Conservation (phyloP, 768 basidiomycete genomes). For the Leccinum boreale region DNA sequence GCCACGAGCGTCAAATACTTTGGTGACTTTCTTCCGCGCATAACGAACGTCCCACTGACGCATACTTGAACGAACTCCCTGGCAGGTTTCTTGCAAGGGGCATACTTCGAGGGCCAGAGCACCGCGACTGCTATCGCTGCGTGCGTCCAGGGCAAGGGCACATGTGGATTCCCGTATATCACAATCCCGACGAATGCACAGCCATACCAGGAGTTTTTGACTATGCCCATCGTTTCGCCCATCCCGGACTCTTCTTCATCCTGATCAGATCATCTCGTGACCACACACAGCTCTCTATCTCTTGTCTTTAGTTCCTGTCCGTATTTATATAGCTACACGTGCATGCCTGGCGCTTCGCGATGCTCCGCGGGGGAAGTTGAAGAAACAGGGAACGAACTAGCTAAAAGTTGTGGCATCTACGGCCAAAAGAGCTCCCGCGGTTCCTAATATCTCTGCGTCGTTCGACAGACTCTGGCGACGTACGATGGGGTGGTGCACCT, state of each 20-base stretch:
- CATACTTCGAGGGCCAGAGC: slow-evolving; percentile 52
- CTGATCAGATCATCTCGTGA: not conserved
- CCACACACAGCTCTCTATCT: not conserved
- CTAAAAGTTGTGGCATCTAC: not conserved
- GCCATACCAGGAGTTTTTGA: slow-evolving; percentile 29
- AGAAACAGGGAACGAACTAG: not conserved
- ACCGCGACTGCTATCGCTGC: slow-evolving; percentile 38
- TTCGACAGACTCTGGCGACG: too few species aligned
- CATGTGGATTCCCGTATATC: slow-evolving; percentile 24
- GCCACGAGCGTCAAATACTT: slow-evolving; percentile 56
- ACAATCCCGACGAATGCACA: slow-evolving; percentile 30
- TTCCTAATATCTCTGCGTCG: too few species aligned
- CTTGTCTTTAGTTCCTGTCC: not conserved
- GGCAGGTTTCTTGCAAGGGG: slow-evolving; percentile 55
- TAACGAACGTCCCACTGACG: not conserved
- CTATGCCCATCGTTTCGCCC: not conserved
- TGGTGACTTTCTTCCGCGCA: slow-evolving; percentile 37
- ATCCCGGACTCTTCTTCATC: not conserved
- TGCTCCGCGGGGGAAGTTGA: not conserved
- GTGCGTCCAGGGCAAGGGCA: slow-evolving; percentile 37
- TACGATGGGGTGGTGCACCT: not conserved
- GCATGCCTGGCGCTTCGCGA: not conserved
- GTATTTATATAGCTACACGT: not conserved
- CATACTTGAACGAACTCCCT: not conserved
- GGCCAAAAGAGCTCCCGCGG: too few species aligned